Evolutionary conservation across 139 green algal genomes (phyloP).

Genomic region (Tetradesmus lagerheimii): DNA sequence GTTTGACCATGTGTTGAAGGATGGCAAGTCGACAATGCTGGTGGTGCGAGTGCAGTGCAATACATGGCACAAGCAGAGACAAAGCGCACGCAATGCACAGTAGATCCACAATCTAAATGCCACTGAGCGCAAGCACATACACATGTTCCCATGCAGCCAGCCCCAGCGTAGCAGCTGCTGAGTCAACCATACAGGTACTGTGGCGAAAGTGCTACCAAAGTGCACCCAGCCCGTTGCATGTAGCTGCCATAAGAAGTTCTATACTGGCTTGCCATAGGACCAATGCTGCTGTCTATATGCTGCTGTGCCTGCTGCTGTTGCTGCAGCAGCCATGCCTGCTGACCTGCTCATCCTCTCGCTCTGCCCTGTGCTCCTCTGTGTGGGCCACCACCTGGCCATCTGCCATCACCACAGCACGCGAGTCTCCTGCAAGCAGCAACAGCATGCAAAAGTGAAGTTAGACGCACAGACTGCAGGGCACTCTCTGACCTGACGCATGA

Average conservation of each 20-base stretch:
- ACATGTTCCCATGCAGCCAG: background rate
- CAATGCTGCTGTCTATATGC: background rate
- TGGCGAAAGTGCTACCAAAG: background rate
- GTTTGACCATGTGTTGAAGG: background rate
- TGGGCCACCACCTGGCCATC: slow-evolving; percentile 48
- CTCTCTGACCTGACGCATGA: background rate
- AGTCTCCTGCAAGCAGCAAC: slow-evolving; percentile 63
- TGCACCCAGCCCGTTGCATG: background rate
- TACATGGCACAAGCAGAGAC: background rate
- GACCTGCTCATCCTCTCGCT: slow-evolving; percentile 64
- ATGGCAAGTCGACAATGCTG: background rate
- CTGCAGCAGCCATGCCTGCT: background rate
- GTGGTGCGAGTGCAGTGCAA: background rate
- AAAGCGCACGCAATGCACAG: background rate
- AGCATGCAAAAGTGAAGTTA: background rate
- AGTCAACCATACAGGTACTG: background rate
- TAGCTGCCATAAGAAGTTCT: background rate
- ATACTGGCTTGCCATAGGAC: no score
- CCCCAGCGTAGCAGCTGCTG: background rate
- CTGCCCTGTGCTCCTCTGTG: slow-evolving; percentile 73
- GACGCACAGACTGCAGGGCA: background rate
- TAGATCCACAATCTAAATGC: no score
- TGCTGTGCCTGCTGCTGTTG: background rate
- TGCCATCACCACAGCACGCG: slow-evolving; percentile 59
- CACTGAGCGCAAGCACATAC: background rate